These are phyloP conservation scores for Tolypocladium capitatum DNA, from an alignment of 2,329 filamentous ascomycete genomes.

Conservation along the genomic window DNA sequence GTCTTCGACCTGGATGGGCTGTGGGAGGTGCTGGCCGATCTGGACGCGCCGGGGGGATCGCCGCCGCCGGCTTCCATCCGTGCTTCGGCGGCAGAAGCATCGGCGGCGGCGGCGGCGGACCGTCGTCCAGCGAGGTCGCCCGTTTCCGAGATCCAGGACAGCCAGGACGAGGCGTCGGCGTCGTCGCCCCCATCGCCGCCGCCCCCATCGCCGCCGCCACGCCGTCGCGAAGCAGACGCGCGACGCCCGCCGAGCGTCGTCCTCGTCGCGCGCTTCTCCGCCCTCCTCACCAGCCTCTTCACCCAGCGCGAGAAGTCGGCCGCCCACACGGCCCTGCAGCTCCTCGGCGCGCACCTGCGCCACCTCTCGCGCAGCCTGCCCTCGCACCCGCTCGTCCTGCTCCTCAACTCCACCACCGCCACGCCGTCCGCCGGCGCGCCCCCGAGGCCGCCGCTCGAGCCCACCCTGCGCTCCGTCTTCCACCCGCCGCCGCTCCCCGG, in stretches of 20 bases:
- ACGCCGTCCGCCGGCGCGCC: background rate
- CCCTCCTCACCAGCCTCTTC: conserved; percentile 39
- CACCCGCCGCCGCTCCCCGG: conserved; percentile 15
- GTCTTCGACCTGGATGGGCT: conserved; percentile 47
- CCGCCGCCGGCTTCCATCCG: background rate
- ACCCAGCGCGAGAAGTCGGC: conserved; percentile 28
- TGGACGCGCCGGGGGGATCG: conserved; percentile 18
- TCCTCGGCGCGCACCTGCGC: conserved; percentile 33
- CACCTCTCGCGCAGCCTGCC: conserved; percentile 27
- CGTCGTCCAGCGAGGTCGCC: background rate
- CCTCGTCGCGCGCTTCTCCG: conserved; percentile 40
- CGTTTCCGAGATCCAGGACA: conserved; percentile 18
- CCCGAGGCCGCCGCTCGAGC: conserved; percentile 15
- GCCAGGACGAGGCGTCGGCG: conserved; percentile 17
- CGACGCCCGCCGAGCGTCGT: conserved; percentile 21
- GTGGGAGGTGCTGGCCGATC: conserved; percentile 41
- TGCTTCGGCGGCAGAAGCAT: background rate
- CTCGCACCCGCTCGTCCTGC: conserved; percentile 33
- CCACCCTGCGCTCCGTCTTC: conserved; percentile 38
- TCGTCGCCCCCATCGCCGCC: conserved; percentile 3
- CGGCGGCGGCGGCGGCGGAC: background rate
- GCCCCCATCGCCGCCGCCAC: too few species aligned
- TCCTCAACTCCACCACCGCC: conserved; percentile 37
- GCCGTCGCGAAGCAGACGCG: background rate
- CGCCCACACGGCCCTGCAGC: conserved; percentile 34